Conservation (phyloP, 2,329 filamentous ascomycete genomes). For the Ceratocystis cubensis region DNA sequence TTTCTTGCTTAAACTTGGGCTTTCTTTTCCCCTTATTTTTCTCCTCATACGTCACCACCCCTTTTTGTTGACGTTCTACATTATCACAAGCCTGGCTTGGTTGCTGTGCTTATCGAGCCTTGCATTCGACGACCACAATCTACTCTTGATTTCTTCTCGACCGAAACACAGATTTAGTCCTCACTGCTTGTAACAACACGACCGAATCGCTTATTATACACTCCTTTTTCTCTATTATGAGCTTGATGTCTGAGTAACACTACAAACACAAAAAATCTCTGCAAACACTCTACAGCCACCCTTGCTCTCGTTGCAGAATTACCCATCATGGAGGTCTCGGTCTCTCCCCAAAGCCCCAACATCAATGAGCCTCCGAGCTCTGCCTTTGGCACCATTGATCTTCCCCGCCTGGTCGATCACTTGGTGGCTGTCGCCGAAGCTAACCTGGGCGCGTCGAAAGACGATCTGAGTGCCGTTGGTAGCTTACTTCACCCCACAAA, state of each 20-base stretch:
- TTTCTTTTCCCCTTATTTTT: not conserved
- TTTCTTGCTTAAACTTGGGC: not conserved
- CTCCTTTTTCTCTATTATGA: conserved; percentile 7
- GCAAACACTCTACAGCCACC: not conserved
- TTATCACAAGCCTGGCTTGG: not conserved
- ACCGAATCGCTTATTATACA: not conserved
- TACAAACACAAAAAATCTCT: not conserved
- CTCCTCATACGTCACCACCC: not conserved
- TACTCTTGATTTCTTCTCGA: not conserved
- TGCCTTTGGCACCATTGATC: conserved; percentile 48
- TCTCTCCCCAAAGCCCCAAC: conserved; percentile 33
- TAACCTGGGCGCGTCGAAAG: conserved; percentile 59
- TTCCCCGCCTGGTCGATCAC: conserved; percentile 58
- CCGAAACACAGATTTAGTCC: not conserved
- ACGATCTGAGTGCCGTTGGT: conserved; percentile 67
- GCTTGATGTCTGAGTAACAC: conserved; percentile 5
- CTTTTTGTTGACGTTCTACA: conserved; percentile 4
- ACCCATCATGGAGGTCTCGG: conserved; percentile 41
- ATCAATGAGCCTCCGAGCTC: conserved; percentile 37
- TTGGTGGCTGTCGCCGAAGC: conserved; percentile 57
- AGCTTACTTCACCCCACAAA: conserved; percentile 67
- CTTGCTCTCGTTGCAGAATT: not conserved
- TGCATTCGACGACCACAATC: not conserved
- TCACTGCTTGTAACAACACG: not conserved
- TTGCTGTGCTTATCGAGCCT: conserved; percentile 1